phyloP scores from a whole-genome alignment of 768 basidiomycete genomes.

The Psilocybe azurescens region DNA sequence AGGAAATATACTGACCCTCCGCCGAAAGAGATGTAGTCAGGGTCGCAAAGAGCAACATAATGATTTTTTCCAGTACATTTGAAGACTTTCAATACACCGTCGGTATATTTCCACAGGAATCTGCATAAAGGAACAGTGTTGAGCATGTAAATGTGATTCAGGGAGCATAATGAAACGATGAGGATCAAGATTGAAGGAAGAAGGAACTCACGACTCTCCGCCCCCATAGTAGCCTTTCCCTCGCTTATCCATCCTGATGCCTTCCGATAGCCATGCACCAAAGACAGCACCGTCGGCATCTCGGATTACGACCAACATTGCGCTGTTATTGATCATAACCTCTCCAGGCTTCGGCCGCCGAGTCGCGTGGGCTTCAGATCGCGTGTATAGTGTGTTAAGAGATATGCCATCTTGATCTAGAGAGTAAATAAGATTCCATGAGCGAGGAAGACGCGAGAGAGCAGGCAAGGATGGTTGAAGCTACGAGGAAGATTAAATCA shows the following conservation, averaged over 20 bases:
- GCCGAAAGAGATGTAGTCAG: slow-evolving; percentile 83
- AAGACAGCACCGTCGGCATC: slow-evolving; percentile 72
- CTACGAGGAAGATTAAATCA: slow-evolving; percentile 38
- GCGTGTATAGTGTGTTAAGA: slow-evolving; percentile 82
- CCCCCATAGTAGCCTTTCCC: slow-evolving; percentile 82
- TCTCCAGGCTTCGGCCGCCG: slow-evolving; percentile 34
- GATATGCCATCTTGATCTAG: slow-evolving; percentile 96
- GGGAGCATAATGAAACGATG: not conserved
- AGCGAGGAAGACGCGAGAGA: slow-evolving; percentile 67
- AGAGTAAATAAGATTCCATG: slow-evolving; percentile 86
- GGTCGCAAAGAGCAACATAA: slow-evolving; percentile 88
- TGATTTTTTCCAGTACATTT: slow-evolving; percentile 89
- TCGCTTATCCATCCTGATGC: slow-evolving; percentile 60
- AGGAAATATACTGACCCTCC: slow-evolving; percentile 71
- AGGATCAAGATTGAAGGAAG: slow-evolving; percentile 2
- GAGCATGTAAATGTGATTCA: not conserved
- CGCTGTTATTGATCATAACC: slow-evolving; percentile 30
- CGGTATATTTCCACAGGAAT: slow-evolving; percentile 76
- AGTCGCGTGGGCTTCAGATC: slow-evolving; percentile 50
- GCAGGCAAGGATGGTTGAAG: slow-evolving; percentile 77
- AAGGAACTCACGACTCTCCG: slow-evolving; percentile 75
- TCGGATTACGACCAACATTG: slow-evolving; percentile 66
- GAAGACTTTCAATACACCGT: slow-evolving; percentile 61
- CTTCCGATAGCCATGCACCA: slow-evolving; percentile 86
- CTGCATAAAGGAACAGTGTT: slow-evolving; percentile 36